Base-by-base conservation (phyloP, 129 eudicot genomes). In the Solidago caesia region DNA sequence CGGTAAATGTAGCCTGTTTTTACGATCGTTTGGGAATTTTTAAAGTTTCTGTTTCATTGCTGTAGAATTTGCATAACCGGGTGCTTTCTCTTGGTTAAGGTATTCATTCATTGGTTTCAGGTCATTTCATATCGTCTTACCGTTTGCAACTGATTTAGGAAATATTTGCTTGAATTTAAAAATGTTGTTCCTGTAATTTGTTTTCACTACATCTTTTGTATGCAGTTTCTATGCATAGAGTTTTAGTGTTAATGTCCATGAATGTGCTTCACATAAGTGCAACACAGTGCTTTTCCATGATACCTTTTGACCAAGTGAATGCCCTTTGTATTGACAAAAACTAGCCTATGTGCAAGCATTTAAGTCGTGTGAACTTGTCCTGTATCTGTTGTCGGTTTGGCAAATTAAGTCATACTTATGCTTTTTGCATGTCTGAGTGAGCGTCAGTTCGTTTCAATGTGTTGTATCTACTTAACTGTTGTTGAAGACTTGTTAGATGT, bases 21-120 rank as follows among this genome's bases (percentile, higher is more conserved):
- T 33, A 2, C 3, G 39, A 33, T 33, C 0, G 39, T 33, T 33
- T 33, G 39, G 39, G 39, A 33, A 33, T 33, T 33, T 33, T 33
- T 33, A 33, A 33, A 1, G 39, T 33, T 33, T 33, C 3, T 33
- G 39, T 33, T 33, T 33, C 39, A 33, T 1, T 33, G 39, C 39
- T 33, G 39, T 33, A 33, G 39, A 33, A 33, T 33, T 33, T 33
- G 3, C 39, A 33, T 33, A 33, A 33, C 39, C 3, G 39, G 39
- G 39, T 33, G 39, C 39, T 33, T 33, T 33, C 39, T 33, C 39
- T 33, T 1, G 39, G 39, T 33, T 33, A 33, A 33, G 80, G 67
- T 67, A 60, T 67, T 55, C 64, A 27, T 49, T 49, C n/a, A 39
- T 78, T 70, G 82, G 71, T 64, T 60, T 59, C 56, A 76, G 68